Conservation (phyloP, 352 stramenopile species). For the Phytophthora quininea region DNA sequence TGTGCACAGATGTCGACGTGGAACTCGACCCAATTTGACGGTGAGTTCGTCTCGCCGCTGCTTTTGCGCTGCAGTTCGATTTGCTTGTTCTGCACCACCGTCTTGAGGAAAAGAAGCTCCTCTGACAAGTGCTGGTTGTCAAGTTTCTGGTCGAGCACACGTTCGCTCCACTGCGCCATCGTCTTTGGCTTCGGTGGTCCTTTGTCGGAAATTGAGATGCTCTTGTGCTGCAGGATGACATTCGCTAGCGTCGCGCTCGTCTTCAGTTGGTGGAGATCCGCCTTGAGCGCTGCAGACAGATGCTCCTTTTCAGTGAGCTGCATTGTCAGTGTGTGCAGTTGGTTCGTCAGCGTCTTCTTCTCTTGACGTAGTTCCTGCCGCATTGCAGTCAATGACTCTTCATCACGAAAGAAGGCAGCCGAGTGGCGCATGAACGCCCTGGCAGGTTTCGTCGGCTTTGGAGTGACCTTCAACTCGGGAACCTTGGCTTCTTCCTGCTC, state of each 20-base stretch:
- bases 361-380: constrained; percentile 41
- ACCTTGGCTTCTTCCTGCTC: constrained; percentile 2
- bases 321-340: constrained; percentile 35
- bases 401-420: constrained; percentile 58
- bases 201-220: neutral
- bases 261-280: constrained; percentile 61
- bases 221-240: constrained; percentile 26
- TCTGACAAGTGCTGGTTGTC: constrained; percentile 43
- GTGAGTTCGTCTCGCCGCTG: constrained; percentile 43
- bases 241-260: constrained; percentile 52
- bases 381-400: constrained; percentile 55
- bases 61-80: constrained; percentile 20
- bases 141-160: constrained; percentile 49
- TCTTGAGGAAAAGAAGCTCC: constrained; percentile 42
- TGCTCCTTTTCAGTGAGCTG: constrained; percentile 47
- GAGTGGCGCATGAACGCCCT: constrained; percentile 26
- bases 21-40: constrained; percentile 37
- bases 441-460: neutral
- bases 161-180: constrained; percentile 48
- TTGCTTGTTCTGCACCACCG: constrained; percentile 32
- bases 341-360: constrained; percentile 41
- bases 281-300: constrained; percentile 39
- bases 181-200: constrained; percentile 24
- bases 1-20: constrained; percentile 50
- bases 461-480: neutral